Evolutionary conservation across 2,329 filamentous ascomycete genomes (phyloP), one percentile per base, ranked within the genome.

Genomic region (Cladorrhinum sp.): DNA sequence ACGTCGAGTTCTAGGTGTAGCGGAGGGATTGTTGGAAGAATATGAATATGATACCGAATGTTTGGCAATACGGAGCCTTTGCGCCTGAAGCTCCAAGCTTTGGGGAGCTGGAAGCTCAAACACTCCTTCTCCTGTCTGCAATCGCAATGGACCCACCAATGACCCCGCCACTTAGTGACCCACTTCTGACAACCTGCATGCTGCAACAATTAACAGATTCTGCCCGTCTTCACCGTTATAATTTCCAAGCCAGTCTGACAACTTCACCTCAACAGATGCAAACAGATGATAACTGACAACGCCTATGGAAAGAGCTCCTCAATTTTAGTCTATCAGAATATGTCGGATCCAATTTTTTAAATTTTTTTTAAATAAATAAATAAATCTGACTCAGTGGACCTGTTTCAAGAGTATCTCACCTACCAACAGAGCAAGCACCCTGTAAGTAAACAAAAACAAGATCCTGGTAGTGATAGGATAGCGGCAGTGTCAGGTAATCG

Each of bases 181-280:
- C 32, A 36, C 32, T 36, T 16, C 10, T 25, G 50, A 24, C 22
- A 32, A 32, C 55, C 18, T 48, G 32, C 22, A 32, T 22, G 48
- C 18, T 48, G 32, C 23, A 56, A 23, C 23, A 48, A 49, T 25
- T n/a, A 22, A 22, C 13, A 2, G 9, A 60, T 73, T 70, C 65
- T 74, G 73, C 72, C 73, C 36, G 23, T 1, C 1, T 45, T 64
- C 68, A 74, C 73, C 73, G 72, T 73, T 67, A 69, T 72, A 74
- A 68, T 68, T 70, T 64, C 63, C 61, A 55, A 59, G 61, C 64
- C 62, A n/a, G n/a, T n/a, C n/a, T n/a, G n/a, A n/a, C n/a, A 29
- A 53, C 56, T 24, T 50, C 32, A 50, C 41, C 18, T 45, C 41
- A 7, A 18, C 3, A 45, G 18, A 18, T 38, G 38, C 25, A 41